A percentile compares a stretch with the other conserved stretches of the same genome.
These are phyloP conservation scores for Coemansia sp. DNA, from an alignment of 371 early-diverging fungal species.

Conservation along the genomic window DNA sequence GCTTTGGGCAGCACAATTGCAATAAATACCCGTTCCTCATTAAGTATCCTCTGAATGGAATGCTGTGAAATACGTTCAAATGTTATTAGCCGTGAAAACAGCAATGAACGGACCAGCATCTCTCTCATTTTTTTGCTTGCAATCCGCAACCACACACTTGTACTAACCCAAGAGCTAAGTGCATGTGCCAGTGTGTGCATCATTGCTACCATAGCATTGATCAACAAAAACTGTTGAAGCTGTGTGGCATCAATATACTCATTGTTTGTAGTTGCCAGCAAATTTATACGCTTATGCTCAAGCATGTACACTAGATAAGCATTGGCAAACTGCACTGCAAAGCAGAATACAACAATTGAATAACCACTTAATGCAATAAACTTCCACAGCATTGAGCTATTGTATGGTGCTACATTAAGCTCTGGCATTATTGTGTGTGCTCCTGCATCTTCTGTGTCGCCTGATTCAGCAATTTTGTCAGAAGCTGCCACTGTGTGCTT, in stretches of 20 bases:
- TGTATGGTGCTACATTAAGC: neutral
- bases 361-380: slow-evolving; percentile 19
- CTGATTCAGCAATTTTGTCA: no score
- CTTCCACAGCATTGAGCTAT: neutral
- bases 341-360: neutral
- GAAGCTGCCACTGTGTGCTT: neutral
- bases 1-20: neutral
- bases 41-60: neutral
- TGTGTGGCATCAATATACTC: neutral
- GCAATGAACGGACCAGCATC: neutral
- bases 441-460: neutral
- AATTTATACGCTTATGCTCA: slow-evolving; percentile 3
- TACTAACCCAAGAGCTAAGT: slow-evolving; percentile 2
- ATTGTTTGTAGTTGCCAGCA: slow-evolving; percentile 3
- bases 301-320: slow-evolving; percentile 15
- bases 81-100: slow-evolving; percentile 10
- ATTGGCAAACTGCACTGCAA: slow-evolving; percentile 6
- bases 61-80: slow-evolving; percentile 26
- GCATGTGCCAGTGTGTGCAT: neutral
- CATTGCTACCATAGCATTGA: neutral
- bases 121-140: neutral
- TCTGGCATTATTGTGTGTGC: slow-evolving; percentile 16
- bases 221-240: slow-evolving; percentile 3
- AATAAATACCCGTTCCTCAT: neutral
- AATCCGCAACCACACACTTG: slow-evolving; percentile 9